Evolutionary conservation across 805 yeast species (phyloP).

Genomic region (Priceomyces melissophilus): DNA sequence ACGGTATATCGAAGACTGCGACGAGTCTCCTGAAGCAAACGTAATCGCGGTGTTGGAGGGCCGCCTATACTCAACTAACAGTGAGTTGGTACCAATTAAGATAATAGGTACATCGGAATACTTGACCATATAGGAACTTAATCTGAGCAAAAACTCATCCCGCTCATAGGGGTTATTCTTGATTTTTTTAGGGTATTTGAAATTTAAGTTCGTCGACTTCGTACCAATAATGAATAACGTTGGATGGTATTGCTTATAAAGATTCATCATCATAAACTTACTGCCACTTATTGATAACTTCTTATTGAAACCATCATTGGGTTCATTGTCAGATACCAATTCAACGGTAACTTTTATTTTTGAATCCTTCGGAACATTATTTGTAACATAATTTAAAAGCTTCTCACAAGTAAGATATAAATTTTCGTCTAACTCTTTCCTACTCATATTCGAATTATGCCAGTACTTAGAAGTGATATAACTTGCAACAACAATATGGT

Average conservation of each 20-base stretch:
- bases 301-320: constrained; percentile 6
- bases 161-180: constrained; percentile 8
- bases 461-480: constrained; percentile 24
- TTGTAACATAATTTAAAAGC: constrained; percentile 21
- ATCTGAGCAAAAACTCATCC: constrained; percentile 30
- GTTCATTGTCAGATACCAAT: constrained; percentile 22
- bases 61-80: neutral
- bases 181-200: constrained; percentile 36
- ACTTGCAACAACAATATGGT: constrained; percentile 34
- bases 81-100: constrained; percentile 26
- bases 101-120: constrained; percentile 39
- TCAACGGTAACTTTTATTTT: constrained; percentile 39
- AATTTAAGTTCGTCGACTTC: constrained; percentile 38
- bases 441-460: constrained; percentile 8
- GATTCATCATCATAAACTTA: constrained; percentile 34
- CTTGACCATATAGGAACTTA: constrained; percentile 35
- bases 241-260: constrained; percentile 41
- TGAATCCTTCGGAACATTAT: constrained; percentile 13
- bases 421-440: constrained; percentile 13
- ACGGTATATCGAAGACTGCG: neutral
- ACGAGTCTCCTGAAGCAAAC: constrained; percentile 2
- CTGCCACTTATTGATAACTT: constrained; percentile 16
- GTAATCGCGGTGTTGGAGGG: neutral
- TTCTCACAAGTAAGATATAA: constrained; percentile 23
- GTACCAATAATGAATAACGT: constrained; percentile 36